Base-by-base conservation (phyloP, 257 asterid genomes). In the Penstemon newberryi region DNA sequence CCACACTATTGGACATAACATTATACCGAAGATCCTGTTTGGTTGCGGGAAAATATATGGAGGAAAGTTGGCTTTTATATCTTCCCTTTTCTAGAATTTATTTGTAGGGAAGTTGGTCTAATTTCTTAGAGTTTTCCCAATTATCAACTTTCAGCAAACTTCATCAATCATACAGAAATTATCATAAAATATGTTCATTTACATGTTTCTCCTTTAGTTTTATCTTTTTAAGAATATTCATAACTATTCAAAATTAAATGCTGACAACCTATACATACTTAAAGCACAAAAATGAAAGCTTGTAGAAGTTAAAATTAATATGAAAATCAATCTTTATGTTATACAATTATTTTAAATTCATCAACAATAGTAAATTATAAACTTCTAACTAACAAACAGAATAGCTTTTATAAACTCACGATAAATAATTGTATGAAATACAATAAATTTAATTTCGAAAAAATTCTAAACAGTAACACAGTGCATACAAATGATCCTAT, bases 81-180 rank as follows among this genome's bases (percentile, higher is more conserved):
- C 42, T 42, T 53, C 38, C 25, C 58, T 11, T 54, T 53, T 5
- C 11, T 6, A 55, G 44, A 43, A 40, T 9, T 66, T 19, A 54
- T 6, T 25, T 42, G 10, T 46, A 46, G 51, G 51, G 10, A 46
- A 46, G 51, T 6, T 46, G 54, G 52, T 65, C 51, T 36, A 47
- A 36, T 12, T 51, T 8, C 18, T 8, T 15, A 19, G 19, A 39
- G 60, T 67, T 54, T 19, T 59, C 51, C 44, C 44, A 67, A 19
- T 49, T 43, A 55, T 42, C 71, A 54, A 42, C 19, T 15, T 54
- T 39, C 12, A 36, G 15, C 54, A 40, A 41, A 5, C 13, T 52
- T 40, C 41, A 13, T 38, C 18, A 53, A 39, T 18, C 61, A 63
- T 18, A 45, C 44, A 72, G 9, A 62, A 63, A 8, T 36, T 60